Base-by-base conservation (phyloP, 306 rosid species). In the Trifolium dubium region DNA sequence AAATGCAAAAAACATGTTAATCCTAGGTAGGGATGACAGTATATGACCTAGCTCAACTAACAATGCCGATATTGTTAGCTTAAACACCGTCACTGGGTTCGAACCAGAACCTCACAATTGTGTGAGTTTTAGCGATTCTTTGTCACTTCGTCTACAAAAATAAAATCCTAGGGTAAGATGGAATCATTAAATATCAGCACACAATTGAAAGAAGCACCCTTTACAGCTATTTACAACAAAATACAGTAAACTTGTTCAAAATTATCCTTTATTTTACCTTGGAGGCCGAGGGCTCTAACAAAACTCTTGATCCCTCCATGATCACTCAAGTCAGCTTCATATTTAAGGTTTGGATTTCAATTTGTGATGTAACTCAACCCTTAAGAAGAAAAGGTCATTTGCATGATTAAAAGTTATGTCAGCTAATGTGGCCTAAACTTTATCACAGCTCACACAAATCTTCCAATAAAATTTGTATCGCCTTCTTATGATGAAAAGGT, bases 301-400 rank as follows among this genome's bases (percentile, higher is more conserved):
- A 73, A 73, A 41, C 65, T 63, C 62, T 64, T n/a, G 31, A 61
- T 67, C 62, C 72, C 46, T 46, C 73, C 29, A n/a, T 1, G n/a
- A 6, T 6, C 29, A 64, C 60, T 73, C 60, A 29, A 71, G 58
- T 31, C 79, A 47, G 30, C 76, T 62, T 69, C 69, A 63, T 15
- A 55, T 39, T 13, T 61, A 12, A 5, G 63, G 13, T 29, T 41
- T 35, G 11, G 35, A 69, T 68, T 28, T 47, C 30, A 47, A 18
- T 32, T 30, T 35, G 34, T 28, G 17, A 54, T 44, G 37, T 62
- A 15, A 43, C 67, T 12, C 35, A 75, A 34, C 77, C 64, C 53
- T 47, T 43, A 5, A 34, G 34, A 78, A 39, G 31, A 51, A 69
- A 76, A 29, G 15, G 47, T 8, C 53, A 34, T 19, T 76, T 41